Evolutionary conservation across 1,284 basidiomycete species (phyloP).

Genomic region (Leccinum solheimii): DNA sequence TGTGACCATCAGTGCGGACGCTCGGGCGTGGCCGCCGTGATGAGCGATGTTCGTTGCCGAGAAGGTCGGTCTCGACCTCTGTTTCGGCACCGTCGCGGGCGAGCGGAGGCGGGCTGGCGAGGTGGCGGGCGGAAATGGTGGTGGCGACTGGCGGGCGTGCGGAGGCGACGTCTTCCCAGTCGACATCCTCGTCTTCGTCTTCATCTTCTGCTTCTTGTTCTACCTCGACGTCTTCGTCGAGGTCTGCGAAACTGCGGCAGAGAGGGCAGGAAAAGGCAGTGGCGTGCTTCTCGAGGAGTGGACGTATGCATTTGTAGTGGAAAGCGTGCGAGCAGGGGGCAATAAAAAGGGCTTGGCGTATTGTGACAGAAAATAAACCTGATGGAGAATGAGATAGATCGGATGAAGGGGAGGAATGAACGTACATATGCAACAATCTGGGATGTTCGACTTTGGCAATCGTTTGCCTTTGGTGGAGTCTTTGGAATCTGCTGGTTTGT

Average conservation of each 20-base stretch:
- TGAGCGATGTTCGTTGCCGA: conserved; percentile 13
- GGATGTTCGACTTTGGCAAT: conserved; percentile 56
- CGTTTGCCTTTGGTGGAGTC: conserved; percentile 32
- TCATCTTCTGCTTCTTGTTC: conserved; percentile 38
- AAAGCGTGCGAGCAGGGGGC: conserved; percentile 96
- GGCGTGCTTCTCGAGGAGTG: conserved; percentile 83
- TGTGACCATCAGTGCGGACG: conserved; percentile 32
- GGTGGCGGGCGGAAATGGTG: conserved; percentile 20
- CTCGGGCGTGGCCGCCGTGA: conserved; percentile 22
- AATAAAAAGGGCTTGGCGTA: conserved; percentile 96
- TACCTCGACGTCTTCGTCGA: conserved; percentile 95
- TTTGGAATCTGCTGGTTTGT: conserved; percentile 13
- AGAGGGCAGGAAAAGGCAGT: conserved; percentile 96
- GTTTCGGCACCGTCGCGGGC: conserved; percentile 51
- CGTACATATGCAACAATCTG: conserved; percentile 94
- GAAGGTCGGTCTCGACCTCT: conserved; percentile 52
- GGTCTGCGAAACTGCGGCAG: conserved; percentile 89
- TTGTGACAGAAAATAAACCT: conserved; percentile 91
- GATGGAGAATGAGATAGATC: neutral
- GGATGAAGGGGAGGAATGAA: conserved; percentile 13
- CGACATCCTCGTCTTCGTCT: conserved; percentile 34
- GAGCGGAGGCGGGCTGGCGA: conserved; percentile 20
- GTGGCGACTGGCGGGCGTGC: neutral
- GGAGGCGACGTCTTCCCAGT: conserved; percentile 30
- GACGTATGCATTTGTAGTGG: conserved; percentile 98